Percentiles rank a stretch among this genome's conserved stretches.
phyloP scores from a whole-genome alignment of 1,284 basidiomycete species.

The Ceratobasidium theobromae region DNA sequence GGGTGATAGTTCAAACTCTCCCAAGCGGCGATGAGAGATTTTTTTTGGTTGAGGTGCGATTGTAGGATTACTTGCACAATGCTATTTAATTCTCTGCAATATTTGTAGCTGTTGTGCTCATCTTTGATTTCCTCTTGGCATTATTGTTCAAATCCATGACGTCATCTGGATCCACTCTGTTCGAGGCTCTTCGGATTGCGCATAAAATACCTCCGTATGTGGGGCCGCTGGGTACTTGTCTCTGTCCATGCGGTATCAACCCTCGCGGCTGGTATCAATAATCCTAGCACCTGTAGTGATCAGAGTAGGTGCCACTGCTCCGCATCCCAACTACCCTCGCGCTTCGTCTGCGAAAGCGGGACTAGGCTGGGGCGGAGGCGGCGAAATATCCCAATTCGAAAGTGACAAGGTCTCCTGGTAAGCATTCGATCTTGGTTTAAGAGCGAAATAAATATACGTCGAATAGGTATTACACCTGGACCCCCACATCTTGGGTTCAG shows the following conservation, averaged over 20 bases:
- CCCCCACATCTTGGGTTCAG: constrained; percentile 25
- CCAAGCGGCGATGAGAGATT: constrained; percentile 12
- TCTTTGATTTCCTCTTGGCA: too few relatives aligned
- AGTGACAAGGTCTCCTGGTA: constrained; percentile 20
- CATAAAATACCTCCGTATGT: background rate
- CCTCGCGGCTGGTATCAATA: too few relatives aligned
- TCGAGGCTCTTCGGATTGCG: background rate
- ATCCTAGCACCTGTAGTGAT: background rate
- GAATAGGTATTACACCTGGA: constrained; percentile 33
- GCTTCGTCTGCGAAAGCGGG: background rate
- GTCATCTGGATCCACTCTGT: background rate
- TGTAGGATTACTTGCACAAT: background rate
- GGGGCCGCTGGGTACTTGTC: too few relatives aligned
- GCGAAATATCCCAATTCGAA: constrained; percentile 29
- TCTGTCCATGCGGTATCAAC: too few relatives aligned
- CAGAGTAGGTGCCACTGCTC: background rate
- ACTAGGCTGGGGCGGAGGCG: constrained; percentile 15
- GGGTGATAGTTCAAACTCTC: constrained; percentile 40
- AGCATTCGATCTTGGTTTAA: background rate
- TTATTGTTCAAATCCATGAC: too few relatives aligned
- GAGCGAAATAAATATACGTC: background rate
- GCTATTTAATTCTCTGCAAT: background rate
- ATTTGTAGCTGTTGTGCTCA: background rate
- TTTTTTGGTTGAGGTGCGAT: background rate
- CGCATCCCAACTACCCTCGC: background rate